Percentiles rank a stretch among this genome's conserved stretches.
These are phyloP conservation scores for Fusarium metavorans DNA, from an alignment of 2,329 filamentous ascomycete genomes.

Conservation along the genomic window DNA sequence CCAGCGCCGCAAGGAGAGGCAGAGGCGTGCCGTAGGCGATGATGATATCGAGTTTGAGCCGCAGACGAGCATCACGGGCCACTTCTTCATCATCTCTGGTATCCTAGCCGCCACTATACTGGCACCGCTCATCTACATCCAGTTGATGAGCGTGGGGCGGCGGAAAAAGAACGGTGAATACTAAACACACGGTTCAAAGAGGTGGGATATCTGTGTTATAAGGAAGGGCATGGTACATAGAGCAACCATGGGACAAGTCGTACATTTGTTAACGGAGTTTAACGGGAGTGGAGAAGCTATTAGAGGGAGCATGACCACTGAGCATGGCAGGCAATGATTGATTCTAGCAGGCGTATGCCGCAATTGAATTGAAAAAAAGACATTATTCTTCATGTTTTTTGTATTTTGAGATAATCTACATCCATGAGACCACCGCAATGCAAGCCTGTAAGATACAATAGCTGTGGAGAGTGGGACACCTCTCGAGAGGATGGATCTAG, in stretches of 20 bases:
- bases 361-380: conserved; percentile 8
- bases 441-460: conserved; percentile 49
- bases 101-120: conserved; percentile 61
- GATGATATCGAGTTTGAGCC: conserved; percentile 54
- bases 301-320: neutral
- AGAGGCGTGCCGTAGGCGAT: conserved; percentile 55
- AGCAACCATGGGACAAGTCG: neutral
- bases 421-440: conserved; percentile 47
- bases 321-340: neutral
- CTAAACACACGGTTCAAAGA: neutral
- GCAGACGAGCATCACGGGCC: conserved; percentile 56
- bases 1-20: conserved; percentile 53
- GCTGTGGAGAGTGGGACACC: conserved; percentile 40
- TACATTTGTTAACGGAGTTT: neutral
- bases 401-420: conserved; percentile 48
- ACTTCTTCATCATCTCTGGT: conserved; percentile 64
- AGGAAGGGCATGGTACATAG: neutral
- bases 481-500: conserved; percentile 39
- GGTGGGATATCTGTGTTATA: neutral
- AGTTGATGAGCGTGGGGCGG: conserved; percentile 51
- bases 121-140: conserved; percentile 57
- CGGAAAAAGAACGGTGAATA: conserved; percentile 42
- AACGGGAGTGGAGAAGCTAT: neutral
- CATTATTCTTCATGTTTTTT: conserved; percentile 43
- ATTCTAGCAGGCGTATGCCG: neutral